Evolutionary conservation across 208 protist genomes (phyloP).

Genomic region (Wallacemonas sp.): DNA sequence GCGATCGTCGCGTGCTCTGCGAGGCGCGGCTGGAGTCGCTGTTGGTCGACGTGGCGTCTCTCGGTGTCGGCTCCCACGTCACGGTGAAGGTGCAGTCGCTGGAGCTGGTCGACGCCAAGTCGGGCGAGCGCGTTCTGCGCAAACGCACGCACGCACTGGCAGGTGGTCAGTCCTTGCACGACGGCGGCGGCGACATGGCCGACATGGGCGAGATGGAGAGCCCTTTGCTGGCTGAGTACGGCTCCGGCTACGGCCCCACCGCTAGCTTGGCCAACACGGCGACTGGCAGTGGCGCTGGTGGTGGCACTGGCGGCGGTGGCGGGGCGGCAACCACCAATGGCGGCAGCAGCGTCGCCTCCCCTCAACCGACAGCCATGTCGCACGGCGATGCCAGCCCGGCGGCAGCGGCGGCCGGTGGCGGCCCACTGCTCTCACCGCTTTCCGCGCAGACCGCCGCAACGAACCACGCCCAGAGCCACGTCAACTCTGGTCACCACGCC

Average conservation of each 20-base stretch:
- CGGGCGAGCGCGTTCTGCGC: constrained; percentile 56
- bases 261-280: neutral
- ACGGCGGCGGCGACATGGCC: neutral
- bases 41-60: constrained; percentile 50
- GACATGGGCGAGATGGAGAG: neutral
- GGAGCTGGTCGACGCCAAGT: constrained; percentile 50
- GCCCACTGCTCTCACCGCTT: neutral
- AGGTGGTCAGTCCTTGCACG: neutral
- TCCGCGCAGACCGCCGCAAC: neutral
- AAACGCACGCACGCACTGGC: constrained; percentile 13
- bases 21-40: constrained; percentile 65
- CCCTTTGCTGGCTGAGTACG: neutral
- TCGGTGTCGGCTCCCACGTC: constrained; percentile 32
- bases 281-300: neutral
- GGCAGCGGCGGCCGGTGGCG: neutral
- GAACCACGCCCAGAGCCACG: neutral
- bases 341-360: too few species aligned
- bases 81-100: constrained; percentile 67
- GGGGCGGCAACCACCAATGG: neutral
- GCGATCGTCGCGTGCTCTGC: constrained; percentile 44
- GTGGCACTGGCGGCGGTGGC: neutral
- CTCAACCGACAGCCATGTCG: too few species aligned
- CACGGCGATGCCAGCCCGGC: neutral
- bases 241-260: constrained; percentile 1
- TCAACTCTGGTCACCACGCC: neutral